These are phyloP conservation scores for Beverwykella pulmonaria DNA, from an alignment of 495 filamentous ascomycete species.

Conservation along the genomic window DNA sequence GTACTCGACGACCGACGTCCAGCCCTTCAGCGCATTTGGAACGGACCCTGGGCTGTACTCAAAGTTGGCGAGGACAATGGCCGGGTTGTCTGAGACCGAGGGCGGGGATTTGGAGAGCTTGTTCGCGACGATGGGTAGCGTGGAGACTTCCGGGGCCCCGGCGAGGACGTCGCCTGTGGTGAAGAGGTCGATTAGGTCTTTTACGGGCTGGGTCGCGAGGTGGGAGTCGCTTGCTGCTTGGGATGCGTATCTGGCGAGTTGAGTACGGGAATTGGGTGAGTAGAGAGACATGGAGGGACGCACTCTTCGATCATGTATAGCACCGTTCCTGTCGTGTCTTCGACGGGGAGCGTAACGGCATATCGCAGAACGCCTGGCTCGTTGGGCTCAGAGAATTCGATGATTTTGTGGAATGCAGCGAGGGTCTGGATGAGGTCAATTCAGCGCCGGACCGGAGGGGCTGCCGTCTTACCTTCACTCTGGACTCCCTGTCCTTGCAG, in stretches of 20 bases:
- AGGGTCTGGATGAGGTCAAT: background rate
- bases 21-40: background rate
- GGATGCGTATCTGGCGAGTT: slow-evolving; percentile 7
- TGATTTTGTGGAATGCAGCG: slow-evolving; percentile 15
- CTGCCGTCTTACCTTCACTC: background rate
- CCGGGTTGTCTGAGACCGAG: background rate
- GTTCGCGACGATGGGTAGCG: background rate
- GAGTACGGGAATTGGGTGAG: background rate
- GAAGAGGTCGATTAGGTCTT: slow-evolving; percentile 15
- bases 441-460: background rate
- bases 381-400: slow-evolving; percentile 1
- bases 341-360: slow-evolving; percentile 8
- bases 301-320: slow-evolving; percentile 20
- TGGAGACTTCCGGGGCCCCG: background rate
- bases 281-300: background rate
- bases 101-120: background rate
- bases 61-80: slow-evolving; percentile 7
- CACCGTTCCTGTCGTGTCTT: slow-evolving; percentile 6
- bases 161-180: slow-evolving; percentile 10
- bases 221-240: slow-evolving; percentile 8
- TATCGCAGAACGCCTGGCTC: slow-evolving; percentile 12
- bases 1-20: background rate
- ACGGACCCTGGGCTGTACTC: background rate
- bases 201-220: slow-evolving; percentile 3
- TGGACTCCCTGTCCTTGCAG: slow-evolving; percentile 4